Evolutionary conservation across 805 yeast species (phyloP).

Genomic region (Ogataea pignaliae): DNA sequence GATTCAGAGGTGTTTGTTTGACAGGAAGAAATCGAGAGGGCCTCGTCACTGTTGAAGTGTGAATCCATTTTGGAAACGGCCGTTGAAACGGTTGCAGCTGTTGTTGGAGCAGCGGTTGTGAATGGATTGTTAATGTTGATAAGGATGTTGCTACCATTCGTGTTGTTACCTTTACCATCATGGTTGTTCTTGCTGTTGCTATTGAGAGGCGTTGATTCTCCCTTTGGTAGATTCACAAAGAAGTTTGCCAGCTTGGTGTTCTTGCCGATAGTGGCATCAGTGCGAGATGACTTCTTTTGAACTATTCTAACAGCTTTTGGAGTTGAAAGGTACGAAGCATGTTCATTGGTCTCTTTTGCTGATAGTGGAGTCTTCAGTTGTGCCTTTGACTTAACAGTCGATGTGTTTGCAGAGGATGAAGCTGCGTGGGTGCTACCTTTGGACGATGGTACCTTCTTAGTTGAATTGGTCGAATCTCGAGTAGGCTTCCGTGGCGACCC

Average conservation of each 20-base stretch:
- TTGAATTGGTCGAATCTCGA: too few species aligned
- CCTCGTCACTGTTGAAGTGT: slow-evolving; percentile 10
- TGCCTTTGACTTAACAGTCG: not conserved
- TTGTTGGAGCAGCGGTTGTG: slow-evolving; percentile 8
- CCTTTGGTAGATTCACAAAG: slow-evolving; percentile 10
- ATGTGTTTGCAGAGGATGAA: slow-evolving; percentile 1
- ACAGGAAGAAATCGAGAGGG: not conserved
- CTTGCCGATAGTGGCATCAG: not conserved
- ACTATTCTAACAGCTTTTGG: slow-evolving; percentile 18
- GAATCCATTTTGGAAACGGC: slow-evolving; percentile 10
- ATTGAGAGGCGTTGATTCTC: slow-evolving; percentile 10
- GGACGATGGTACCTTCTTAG: not conserved
- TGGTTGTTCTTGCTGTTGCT: slow-evolving; percentile 4
- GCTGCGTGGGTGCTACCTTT: not conserved
- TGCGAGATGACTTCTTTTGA: slow-evolving; percentile 5
- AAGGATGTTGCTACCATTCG: slow-evolving; percentile 11
- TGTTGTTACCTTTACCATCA: slow-evolving; percentile 4
- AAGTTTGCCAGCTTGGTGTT: slow-evolving; percentile 8
- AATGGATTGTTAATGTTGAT: not conserved
- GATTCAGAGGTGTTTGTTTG: too few species aligned
- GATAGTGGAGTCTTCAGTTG: not conserved
- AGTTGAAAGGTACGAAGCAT: slow-evolving; percentile 9
- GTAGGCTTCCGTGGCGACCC: too few species aligned
- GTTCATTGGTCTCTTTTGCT: not conserved
- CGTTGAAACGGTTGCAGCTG: slow-evolving; percentile 11